Base-by-base conservation (phyloP, 208 protist genomes). In the Trypanosoma cruzi region DNA sequence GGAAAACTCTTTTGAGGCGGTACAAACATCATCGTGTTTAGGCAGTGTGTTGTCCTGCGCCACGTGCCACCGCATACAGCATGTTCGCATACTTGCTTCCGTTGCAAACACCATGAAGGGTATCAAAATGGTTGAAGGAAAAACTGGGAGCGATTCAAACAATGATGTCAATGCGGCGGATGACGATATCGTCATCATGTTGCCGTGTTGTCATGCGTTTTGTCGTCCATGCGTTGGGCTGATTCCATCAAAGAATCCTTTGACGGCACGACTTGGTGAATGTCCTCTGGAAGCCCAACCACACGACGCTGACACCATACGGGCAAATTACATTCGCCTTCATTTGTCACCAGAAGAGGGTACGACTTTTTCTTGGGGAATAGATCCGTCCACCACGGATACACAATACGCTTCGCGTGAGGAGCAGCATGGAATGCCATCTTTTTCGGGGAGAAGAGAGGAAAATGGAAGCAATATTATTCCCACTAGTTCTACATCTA, bases 201-300 rank as follows among this genome's bases (percentile, higher is more conserved):
- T 84, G 18, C 79, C 79, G 24, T 84, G 79, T 66, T 50, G 65
- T 50, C 79, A 84, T 67, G 58, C 67, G 29, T 68, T 71, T 52
- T 84, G 79, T 60, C 68, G 67, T 60, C 34, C 44, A 18, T 82
- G 77, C 46, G 22, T 79, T 22, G 77, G 77, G 22, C 20, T 82
- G 11, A 32, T 29, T 6, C 13, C 64, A 18, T 50, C n/a, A 31
- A n/a, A 40, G n/a, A 37, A 20, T 28, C 5, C 6, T 49, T 22
- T 16, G 24, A 22, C 22, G 48, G 18, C 4, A 32, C n/a, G 4
- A 18, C 4, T 26, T 5, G 4, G 26, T 64, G 42, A 64, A 29
- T 24, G 6, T 37, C 6, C 31, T 36, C 4, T 22, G 2, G 44
- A 32, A n/a, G 22, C 42, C 26, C 42, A 52, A 4, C 46, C 60